phyloP scores from a whole-genome alignment of 106 monocot genomes.

The Acorus gramineus region DNA sequence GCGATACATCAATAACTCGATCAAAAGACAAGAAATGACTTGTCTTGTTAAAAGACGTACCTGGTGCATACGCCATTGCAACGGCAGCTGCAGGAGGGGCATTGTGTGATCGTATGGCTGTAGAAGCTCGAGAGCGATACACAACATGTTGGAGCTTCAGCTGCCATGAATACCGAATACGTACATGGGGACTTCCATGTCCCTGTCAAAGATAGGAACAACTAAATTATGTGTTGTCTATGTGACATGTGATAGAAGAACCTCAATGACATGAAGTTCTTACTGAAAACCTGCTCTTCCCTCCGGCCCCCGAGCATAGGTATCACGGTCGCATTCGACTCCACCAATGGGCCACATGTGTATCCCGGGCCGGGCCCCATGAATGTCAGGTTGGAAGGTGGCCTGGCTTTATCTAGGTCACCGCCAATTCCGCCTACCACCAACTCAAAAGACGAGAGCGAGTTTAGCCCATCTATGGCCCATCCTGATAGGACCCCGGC shows the following conservation, averaged over 20 bases:
- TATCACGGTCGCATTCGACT: background rate
- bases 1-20: no score
- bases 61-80: constrained; percentile 1
- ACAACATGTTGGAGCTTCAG: constrained; percentile 7
- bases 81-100: constrained; percentile 15
- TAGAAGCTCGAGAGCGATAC: constrained; percentile 22
- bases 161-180: constrained; percentile 10
- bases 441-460: constrained; percentile 10
- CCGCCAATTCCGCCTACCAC: background rate
- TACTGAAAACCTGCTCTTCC: constrained; percentile 23
- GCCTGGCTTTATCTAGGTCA: background rate
- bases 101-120: constrained; percentile 12
- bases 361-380: constrained; percentile 5
- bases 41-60: background rate
- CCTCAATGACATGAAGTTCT: background rate
- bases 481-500: background rate
- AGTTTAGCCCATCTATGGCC: constrained; percentile 3
- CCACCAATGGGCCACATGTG: constrained; percentile 13
- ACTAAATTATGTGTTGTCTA: background rate
- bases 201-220: constrained; percentile 4
- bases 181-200: constrained; percentile 23
- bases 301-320: constrained; percentile 2
- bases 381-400: constrained; percentile 5
- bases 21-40: no score
- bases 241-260: background rate